These are phyloP conservation scores for Annulohypoxylon moriforme DNA, from an alignment of 495 filamentous ascomycete genomes.

Conservation along the genomic window DNA sequence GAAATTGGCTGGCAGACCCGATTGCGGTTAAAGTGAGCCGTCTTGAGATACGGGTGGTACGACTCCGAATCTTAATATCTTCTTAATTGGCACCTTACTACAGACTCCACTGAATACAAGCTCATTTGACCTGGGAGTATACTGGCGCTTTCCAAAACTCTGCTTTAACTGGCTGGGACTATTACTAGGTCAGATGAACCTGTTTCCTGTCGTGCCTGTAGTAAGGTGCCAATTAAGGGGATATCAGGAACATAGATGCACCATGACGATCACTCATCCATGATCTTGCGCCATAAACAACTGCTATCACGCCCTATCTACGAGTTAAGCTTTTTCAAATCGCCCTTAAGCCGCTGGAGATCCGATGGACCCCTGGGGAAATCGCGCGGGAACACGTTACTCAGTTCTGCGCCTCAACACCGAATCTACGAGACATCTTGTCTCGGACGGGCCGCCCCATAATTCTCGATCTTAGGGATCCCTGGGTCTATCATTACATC, in stretches of 20 bases:
- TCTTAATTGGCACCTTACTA: not conserved
- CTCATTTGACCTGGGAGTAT: not conserved
- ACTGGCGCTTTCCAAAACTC: not conserved
- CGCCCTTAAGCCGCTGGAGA: conserved; percentile 33
- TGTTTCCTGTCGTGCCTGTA: not conserved
- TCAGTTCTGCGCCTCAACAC: conserved; percentile 19
- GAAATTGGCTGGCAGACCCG: conserved; percentile 4
- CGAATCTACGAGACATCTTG: conserved; percentile 13
- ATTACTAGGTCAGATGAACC: not conserved
- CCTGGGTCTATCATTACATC: not conserved
- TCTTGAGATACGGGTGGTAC: conserved; percentile 33
- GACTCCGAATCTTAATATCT: conserved; percentile 40
- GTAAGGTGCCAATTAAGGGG: conserved; percentile 6
- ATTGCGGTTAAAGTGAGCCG: conserved; percentile 29
- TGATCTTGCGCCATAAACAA: conserved; percentile 37
- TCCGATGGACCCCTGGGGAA: conserved; percentile 34
- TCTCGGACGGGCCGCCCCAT: conserved; percentile 18
- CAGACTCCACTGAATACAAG: not conserved
- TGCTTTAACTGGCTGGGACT: not conserved
- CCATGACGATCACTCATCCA: conserved; percentile 34
- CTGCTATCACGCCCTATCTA: conserved; percentile 25
- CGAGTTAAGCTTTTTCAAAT: conserved; percentile 24
- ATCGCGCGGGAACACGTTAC: conserved; percentile 27
- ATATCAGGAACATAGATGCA: conserved; percentile 40
- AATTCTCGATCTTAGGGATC: conserved; percentile 13